Base-by-base conservation (phyloP, 768 basidiomycete species). In the Pleurotus ostreatus region DNA sequence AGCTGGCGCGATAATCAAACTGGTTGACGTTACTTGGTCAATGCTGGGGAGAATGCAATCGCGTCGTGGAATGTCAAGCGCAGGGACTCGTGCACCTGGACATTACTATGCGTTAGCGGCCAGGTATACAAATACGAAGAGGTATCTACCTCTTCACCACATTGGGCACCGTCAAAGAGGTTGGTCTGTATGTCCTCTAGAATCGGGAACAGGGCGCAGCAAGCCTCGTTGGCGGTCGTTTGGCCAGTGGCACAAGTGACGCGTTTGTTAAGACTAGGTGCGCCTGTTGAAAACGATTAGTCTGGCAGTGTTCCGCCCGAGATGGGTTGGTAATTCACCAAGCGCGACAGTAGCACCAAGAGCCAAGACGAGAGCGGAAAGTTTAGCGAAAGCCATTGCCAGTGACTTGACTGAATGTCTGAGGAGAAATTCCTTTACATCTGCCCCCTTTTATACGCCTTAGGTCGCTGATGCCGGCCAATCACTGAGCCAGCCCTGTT, bases 51-150 rank as follows among this genome's bases (percentile, higher is more conserved):
- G 58, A 75, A 73, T 8, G 71, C 75, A 57, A 77, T 77, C 18
- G 75, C 73, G 55, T 77, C 77, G 61, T 78, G 73, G 67, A 74
- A 74, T 7, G 70, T 63, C 44, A 74, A 59, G 18, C 73, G 65
- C 39, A 74, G 66, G 30, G 70, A 63, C 49, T 68, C 64, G 26
- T 67, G 68, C 41, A 58, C 69, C 68, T 61, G 9, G n/a, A 11
- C 5, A 48, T 18, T 16, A 7, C 5, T 15, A 20, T 34, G 3
- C 12, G 49, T 40, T 58, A 6, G 51, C 16, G 16, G 18, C 20
- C n/a, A 20, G 18, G 43, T 15, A 34, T 47, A 53, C 46, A 51
- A 20, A 37, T 18, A 11, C 39, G 38, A n/a, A 2, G n/a, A 57
- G 16, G 9, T 39, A n/a, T 15, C 38, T 52, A 66, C 68, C 56